phyloP scores from a whole-genome alignment of 441 rosid species.

The Eruca vesicaria region DNA sequence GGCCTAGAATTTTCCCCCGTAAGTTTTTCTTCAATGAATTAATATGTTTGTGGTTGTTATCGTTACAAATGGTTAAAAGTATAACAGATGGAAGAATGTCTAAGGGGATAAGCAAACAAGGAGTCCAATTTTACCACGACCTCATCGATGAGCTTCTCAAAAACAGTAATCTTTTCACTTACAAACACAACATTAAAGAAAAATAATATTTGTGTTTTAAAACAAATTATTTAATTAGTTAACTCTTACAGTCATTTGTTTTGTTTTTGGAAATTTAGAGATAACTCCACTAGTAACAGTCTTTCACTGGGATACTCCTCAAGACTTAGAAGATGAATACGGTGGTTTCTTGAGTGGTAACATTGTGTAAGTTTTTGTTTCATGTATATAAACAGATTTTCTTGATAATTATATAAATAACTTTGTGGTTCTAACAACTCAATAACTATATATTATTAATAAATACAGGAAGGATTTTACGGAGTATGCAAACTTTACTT shows the following conservation, averaged over 20 bases:
- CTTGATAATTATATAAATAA: background rate
- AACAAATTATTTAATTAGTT: no score
- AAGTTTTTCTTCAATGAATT: slow-evolving; percentile 1
- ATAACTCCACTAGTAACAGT: slow-evolving; percentile 40
- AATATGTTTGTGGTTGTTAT: background rate
- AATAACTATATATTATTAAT: background rate
- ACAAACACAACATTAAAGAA: background rate
- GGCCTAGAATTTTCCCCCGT: slow-evolving; percentile 51
- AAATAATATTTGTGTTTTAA: no score
- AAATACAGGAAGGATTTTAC: slow-evolving; percentile 24
- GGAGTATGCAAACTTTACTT: slow-evolving; percentile 38
- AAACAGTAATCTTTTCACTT: slow-evolving; percentile 22
- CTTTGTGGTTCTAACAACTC: background rate
- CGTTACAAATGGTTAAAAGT: background rate
- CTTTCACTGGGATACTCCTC: slow-evolving; percentile 44
- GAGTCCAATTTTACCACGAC: slow-evolving; percentile 44
- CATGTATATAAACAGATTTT: background rate
- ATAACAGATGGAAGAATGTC: slow-evolving; percentile 42
- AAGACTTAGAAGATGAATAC: slow-evolving; percentile 30
- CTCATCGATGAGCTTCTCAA: slow-evolving; percentile 44
- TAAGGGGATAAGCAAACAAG: slow-evolving; percentile 42
- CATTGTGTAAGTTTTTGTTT: slow-evolving; percentile 32
- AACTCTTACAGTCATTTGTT: background rate
- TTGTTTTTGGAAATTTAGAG: slow-evolving; percentile 10
- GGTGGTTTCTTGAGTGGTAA: slow-evolving; percentile 38